These are phyloP conservation scores for Nakaseomyces bracarensis DNA, from an alignment of 1,139 yeast species.

Conservation along the genomic window DNA sequence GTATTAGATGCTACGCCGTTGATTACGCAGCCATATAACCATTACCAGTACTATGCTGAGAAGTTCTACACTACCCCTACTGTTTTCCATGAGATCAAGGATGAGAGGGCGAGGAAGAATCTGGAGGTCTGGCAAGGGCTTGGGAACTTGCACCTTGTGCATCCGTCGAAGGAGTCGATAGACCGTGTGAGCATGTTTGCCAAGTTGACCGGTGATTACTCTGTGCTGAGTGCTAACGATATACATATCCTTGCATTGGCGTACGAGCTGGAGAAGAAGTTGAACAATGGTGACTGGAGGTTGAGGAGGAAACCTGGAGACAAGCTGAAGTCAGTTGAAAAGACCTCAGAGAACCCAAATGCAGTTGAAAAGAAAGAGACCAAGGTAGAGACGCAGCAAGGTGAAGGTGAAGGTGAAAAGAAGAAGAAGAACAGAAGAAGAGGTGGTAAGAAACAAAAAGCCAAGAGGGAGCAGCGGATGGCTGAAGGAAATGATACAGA, in stretches of 20 bases:
- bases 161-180: constrained; percentile 61
- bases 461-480: constrained; percentile 36
- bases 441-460: constrained; percentile 58
- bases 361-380: constrained; percentile 8
- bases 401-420: constrained; percentile 12
- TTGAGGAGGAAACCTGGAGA: constrained; percentile 71
- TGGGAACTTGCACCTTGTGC: constrained; percentile 48
- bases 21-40: constrained; percentile 75
- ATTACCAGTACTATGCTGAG: constrained; percentile 60
- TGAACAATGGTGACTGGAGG: constrained; percentile 59
- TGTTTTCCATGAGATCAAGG: constrained; percentile 77
- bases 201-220: constrained; percentile 80
- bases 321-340: constrained; percentile 17
- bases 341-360: constrained; percentile 16
- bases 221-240: constrained; percentile 85
- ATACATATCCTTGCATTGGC: constrained; percentile 85
- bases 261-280: constrained; percentile 73
- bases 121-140: constrained; percentile 68
- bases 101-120: constrained; percentile 75
- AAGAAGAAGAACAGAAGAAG: constrained; percentile 47
- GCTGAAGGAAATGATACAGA: constrained; percentile 15
- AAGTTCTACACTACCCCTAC: constrained; percentile 85
- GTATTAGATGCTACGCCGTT: constrained; percentile 93
- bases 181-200: constrained; percentile 69
- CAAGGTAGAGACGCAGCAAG: constrained; percentile 9